Evolutionary conservation across 352 stramenopile genomes (phyloP).

Genomic region (Phytophthora palmivora): DNA sequence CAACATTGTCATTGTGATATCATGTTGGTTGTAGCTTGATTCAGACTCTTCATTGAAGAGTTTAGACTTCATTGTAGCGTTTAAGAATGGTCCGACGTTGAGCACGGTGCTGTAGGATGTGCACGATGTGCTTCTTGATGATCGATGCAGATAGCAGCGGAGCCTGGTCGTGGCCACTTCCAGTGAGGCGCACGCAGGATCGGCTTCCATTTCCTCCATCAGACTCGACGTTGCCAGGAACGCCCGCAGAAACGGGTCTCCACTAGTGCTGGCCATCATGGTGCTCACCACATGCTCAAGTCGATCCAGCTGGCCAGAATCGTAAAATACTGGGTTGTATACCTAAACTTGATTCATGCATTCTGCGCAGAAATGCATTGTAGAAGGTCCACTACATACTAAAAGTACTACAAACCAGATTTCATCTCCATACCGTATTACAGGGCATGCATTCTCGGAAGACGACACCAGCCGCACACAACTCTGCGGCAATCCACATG

Average conservation of each 20-base stretch:
- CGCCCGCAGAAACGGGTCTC: conserved; percentile 9
- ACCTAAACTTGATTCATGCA: background rate
- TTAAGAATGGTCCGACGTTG: conserved; percentile 18
- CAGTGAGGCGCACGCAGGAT: conserved; percentile 17
- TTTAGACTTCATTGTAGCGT: no score
- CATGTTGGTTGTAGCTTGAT: no score
- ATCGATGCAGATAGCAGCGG: background rate
- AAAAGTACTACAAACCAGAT: no score
- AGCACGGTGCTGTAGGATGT: conserved; percentile 2
- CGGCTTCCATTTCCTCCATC: conserved; percentile 10
- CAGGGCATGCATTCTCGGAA: background rate
- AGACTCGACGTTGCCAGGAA: conserved; percentile 17
- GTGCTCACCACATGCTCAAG: conserved; percentile 7
- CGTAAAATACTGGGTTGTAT: conserved; percentile 19
- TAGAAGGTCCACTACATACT: background rate
- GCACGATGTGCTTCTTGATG: conserved; percentile 3
- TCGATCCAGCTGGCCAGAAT: conserved; percentile 19
- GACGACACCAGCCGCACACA: conserved; percentile 10
- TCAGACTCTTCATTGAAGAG: no score
- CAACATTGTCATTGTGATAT: no score
- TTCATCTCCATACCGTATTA: background rate
- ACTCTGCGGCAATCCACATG: conserved; percentile 22
- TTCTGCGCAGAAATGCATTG: background rate
- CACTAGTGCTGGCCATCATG: conserved; percentile 11
- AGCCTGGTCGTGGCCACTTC: conserved; percentile 24